phyloP scores from a whole-genome alignment of 2,329 filamentous ascomycete species.

The Clonostachys rhizophaga region DNA sequence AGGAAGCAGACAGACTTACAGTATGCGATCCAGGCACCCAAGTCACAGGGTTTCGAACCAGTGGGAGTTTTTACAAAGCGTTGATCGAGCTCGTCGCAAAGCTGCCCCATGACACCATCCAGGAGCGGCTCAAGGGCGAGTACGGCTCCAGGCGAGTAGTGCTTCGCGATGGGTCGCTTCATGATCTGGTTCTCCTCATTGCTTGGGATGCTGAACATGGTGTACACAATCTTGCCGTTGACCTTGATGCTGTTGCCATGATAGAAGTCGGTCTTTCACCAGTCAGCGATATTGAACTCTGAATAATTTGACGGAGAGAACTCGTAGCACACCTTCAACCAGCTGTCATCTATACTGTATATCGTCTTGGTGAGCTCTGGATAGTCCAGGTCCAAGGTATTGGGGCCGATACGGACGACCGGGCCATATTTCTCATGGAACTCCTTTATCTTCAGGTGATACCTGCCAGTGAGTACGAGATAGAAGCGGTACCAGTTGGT shows the following conservation, averaged over 20 bases:
- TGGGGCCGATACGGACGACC: constrained; percentile 20
- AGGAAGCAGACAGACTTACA: constrained; percentile 8
- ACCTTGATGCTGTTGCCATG: constrained; percentile 23
- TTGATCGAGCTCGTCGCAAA: constrained; percentile 17
- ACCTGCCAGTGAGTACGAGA: background rate
- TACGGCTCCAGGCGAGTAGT: constrained; percentile 22
- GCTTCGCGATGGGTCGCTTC: constrained; percentile 28
- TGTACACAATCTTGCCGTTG: constrained; percentile 25
- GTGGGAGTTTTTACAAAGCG: constrained; percentile 13
- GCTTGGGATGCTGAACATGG: constrained; percentile 29
- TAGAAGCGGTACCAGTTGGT: constrained; percentile 1
- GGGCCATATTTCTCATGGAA: constrained; percentile 21
- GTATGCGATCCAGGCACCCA: constrained; percentile 15
- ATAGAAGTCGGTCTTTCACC: constrained; percentile 26
- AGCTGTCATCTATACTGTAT: constrained; percentile 17
- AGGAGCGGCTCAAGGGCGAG: constrained; percentile 20
- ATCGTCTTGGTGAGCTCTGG: constrained; percentile 18
- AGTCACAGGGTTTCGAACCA: constrained; percentile 3
- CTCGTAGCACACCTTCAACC: constrained; percentile 6
- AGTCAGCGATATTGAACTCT: background rate
- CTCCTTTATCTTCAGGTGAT: constrained; percentile 6
- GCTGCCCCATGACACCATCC: constrained; percentile 18
- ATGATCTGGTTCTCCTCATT: constrained; percentile 20
- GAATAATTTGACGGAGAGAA: background rate
- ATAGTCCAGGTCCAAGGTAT: constrained; percentile 15